Evolutionary conservation across 768 basidiomycete genomes (phyloP).

Genomic region (Gyrodon lividus): DNA sequence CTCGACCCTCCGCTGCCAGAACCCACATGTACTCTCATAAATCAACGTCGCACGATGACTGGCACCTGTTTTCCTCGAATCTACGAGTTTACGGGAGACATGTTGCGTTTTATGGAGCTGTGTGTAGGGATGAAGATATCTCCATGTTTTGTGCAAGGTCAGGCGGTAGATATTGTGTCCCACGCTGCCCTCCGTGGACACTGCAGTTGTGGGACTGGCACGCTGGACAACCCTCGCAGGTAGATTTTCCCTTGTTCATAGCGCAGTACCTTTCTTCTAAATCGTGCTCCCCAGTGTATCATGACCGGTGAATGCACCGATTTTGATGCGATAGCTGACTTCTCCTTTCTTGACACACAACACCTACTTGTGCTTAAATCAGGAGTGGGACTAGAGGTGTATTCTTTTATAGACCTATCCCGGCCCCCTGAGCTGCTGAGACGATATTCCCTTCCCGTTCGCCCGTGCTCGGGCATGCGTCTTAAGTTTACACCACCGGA

Average conservation of each 20-base stretch:
- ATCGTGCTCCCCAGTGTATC: not conserved
- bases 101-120: not conserved
- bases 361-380: not conserved
- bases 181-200: not conserved
- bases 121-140: not conserved
- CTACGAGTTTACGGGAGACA: not conserved
- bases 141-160: not conserved
- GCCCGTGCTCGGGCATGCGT: not conserved
- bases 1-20: not conserved
- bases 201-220: constrained; percentile 6
- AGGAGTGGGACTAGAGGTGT: not conserved
- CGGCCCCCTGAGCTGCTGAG: not conserved
- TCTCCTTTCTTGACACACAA: constrained; percentile 5
- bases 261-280: not conserved
- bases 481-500: not conserved
- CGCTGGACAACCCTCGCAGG: not conserved
- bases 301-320: not conserved
- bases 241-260: not conserved
- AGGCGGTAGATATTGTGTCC: no score
- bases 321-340: not conserved
- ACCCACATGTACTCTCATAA: not conserved
- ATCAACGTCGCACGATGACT: not conserved
- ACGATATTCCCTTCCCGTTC: not conserved
- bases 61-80: not conserved
- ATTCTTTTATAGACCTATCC: not conserved